These are phyloP conservation scores for Xylaria sp. DNA, from an alignment of 2,329 filamentous ascomycete species.

Conservation along the genomic window DNA sequence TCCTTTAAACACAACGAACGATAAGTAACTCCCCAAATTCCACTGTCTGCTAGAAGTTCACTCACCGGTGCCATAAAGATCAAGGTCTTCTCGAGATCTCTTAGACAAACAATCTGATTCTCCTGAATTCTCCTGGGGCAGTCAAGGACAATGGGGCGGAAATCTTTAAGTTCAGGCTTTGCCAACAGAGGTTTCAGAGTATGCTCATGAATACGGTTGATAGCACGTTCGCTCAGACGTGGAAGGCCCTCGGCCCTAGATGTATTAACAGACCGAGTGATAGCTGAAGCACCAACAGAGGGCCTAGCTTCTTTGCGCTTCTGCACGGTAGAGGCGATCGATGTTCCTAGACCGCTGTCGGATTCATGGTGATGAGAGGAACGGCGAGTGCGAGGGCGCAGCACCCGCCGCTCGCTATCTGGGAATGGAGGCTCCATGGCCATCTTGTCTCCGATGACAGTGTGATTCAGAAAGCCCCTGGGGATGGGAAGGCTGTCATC, in stretches of 20 bases:
- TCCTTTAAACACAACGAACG: slow-evolving; percentile 79
- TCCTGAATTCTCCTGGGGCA: slow-evolving; percentile 82
- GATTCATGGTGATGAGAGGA: slow-evolving; percentile 75
- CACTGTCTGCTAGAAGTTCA: slow-evolving; percentile 65
- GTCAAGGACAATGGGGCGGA: slow-evolving; percentile 81
- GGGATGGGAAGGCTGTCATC: slow-evolving; percentile 71
- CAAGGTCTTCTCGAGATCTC: slow-evolving; percentile 93
- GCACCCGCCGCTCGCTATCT: slow-evolving; percentile 59
- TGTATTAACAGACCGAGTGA: slow-evolving; percentile 68
- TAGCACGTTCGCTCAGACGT: slow-evolving; percentile 74
- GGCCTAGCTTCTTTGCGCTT: slow-evolving; percentile 59
- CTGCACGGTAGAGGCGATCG: slow-evolving; percentile 72
- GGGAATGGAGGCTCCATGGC: slow-evolving; percentile 50
- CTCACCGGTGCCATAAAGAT: slow-evolving; percentile 94
- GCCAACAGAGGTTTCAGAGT: slow-evolving; percentile 82
- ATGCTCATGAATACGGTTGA: slow-evolving; percentile 81
- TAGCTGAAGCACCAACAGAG: slow-evolving; percentile 63
- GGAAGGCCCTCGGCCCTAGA: slow-evolving; percentile 62
- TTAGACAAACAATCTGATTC: slow-evolving; percentile 88
- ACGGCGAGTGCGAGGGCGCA: slow-evolving; percentile 67
- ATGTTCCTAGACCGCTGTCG: slow-evolving; percentile 90
- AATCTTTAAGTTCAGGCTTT: slow-evolving; percentile 79
- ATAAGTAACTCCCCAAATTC: slow-evolving; percentile 73
- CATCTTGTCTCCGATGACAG: slow-evolving; percentile 64
- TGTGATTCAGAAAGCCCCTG: slow-evolving; percentile 67